phyloP scores from a whole-genome alignment of 306 rosid genomes.

The Begonia loranthoides region DNA sequence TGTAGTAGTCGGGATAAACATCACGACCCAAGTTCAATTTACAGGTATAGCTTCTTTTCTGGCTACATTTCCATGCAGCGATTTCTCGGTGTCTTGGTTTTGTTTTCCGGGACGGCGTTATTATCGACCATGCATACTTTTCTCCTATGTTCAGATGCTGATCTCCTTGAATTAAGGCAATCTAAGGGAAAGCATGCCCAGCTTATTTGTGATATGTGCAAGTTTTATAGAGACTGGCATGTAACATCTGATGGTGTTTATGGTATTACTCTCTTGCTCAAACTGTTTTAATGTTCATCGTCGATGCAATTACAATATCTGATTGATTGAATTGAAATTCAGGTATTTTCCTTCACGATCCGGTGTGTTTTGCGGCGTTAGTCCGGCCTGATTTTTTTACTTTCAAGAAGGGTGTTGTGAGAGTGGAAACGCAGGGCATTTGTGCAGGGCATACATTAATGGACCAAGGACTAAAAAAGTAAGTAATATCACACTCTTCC shows the following conservation, averaged over 20 bases:
- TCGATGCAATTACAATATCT: no score
- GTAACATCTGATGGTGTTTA: conserved; percentile 67
- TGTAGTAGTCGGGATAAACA: conserved; percentile 77
- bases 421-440: conserved; percentile 91
- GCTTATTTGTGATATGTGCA: conserved; percentile 45
- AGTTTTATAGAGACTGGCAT: conserved; percentile 96
- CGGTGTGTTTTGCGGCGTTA: conserved; percentile 75
- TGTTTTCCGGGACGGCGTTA: no score
- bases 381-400: conserved; percentile 92
- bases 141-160: conserved; percentile 43
- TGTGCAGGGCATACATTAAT: conserved; percentile 82
- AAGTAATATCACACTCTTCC: conserved; percentile 4
- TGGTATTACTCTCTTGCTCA: conserved; percentile 25
- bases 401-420: conserved; percentile 76
- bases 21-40: conserved; percentile 71
- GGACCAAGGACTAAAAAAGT: conserved; percentile 92
- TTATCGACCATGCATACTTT: no score
- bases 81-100: neutral
- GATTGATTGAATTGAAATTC: conserved; percentile 17
- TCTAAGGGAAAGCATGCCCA: conserved; percentile 63
- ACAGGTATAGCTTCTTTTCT: conserved; percentile 33
- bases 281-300: no score
- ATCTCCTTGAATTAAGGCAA: conserved; percentile 61
- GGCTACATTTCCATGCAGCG: no score
- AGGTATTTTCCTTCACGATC: conserved; percentile 93